These are phyloP conservation scores for Alternaria viburni DNA, from an alignment of 2,329 filamentous ascomycete species.

Conservation along the genomic window DNA sequence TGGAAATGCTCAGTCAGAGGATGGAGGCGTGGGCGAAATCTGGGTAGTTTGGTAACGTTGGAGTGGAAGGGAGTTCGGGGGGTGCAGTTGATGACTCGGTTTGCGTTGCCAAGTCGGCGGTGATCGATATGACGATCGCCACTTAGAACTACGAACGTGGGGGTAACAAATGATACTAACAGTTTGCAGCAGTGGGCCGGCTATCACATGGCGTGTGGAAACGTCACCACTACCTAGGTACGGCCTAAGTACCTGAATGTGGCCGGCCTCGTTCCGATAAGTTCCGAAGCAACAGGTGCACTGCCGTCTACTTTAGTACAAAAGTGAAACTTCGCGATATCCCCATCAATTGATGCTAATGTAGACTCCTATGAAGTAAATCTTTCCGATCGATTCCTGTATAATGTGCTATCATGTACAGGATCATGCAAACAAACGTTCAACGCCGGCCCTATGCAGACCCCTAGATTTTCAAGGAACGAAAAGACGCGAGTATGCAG, in stretches of 20 bases:
- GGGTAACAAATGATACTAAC: conserved; percentile 6
- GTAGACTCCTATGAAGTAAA: neutral
- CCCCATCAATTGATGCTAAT: neutral
- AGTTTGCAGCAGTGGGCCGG: neutral
- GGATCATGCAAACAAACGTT: neutral
- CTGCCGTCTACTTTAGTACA: neutral
- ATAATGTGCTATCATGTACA: neutral
- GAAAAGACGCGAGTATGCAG: conserved; percentile 88
- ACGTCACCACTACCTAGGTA: neutral
- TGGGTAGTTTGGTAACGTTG: conserved; percentile 20
- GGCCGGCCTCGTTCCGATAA: conserved; percentile 3
- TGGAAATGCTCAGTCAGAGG: conserved; percentile 45
- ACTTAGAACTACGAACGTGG: conserved; percentile 19
- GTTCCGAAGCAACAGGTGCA: neutral
- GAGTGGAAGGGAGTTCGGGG: conserved; percentile 5
- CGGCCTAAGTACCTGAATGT: neutral
- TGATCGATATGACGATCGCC: conserved; percentile 21
- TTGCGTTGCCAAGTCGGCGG: conserved; percentile 16
- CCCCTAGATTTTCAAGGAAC: conserved; percentile 65
- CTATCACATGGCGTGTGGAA: conserved; percentile 1
- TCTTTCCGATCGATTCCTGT: neutral
- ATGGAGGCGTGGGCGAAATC: conserved; percentile 28
- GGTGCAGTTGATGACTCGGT: conserved; percentile 18
- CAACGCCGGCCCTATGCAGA: neutral
- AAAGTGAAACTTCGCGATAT: neutral